Evolutionary conservation across 2,329 filamentous ascomycete species (phyloP).

Genomic region (Hortaea sp.): DNA sequence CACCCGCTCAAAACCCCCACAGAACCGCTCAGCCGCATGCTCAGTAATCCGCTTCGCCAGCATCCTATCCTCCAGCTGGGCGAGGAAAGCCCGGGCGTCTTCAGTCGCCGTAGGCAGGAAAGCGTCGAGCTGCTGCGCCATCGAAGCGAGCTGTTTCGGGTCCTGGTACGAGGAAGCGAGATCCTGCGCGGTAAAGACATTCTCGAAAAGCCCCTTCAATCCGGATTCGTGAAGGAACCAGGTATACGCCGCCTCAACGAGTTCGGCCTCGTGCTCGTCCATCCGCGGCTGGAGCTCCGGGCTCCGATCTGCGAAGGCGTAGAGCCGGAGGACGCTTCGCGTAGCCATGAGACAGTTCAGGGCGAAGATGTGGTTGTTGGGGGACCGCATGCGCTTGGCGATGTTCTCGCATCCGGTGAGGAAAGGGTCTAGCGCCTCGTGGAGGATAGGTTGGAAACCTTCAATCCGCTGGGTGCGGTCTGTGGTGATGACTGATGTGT

Average conservation of each 20-base stretch:
- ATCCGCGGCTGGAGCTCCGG: slow-evolving; percentile 19
- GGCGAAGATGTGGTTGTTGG: slow-evolving; percentile 56
- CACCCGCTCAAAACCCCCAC: slow-evolving; percentile 67
- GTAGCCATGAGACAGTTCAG: slow-evolving; percentile 61
- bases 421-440: slow-evolving; percentile 78
- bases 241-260: slow-evolving; percentile 47
- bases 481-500: slow-evolving; percentile 60
- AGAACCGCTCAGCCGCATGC: slow-evolving; percentile 74
- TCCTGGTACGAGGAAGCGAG: slow-evolving; percentile 19
- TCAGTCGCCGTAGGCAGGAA: slow-evolving; percentile 89
- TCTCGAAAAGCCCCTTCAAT: slow-evolving; percentile 39
- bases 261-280: slow-evolving; percentile 30
- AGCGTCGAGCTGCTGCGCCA: slow-evolving; percentile 71
- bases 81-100: slow-evolving; percentile 77
- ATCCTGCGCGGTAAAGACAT: slow-evolving; percentile 16
- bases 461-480: slow-evolving; percentile 45
- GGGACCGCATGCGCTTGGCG: slow-evolving; percentile 48
- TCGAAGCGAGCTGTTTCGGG: slow-evolving; percentile 43
- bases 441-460: slow-evolving; percentile 65
- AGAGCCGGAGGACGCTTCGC: slow-evolving; percentile 45
- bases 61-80: slow-evolving; percentile 59
- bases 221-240: slow-evolving; percentile 71
- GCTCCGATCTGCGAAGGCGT: slow-evolving; percentile 49
- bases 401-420: slow-evolving; percentile 64
- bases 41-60: slow-evolving; percentile 70